Conservation (phyloP, 176 grass and related monocot species). For the Miscanthus lutarioriparius region DNA sequence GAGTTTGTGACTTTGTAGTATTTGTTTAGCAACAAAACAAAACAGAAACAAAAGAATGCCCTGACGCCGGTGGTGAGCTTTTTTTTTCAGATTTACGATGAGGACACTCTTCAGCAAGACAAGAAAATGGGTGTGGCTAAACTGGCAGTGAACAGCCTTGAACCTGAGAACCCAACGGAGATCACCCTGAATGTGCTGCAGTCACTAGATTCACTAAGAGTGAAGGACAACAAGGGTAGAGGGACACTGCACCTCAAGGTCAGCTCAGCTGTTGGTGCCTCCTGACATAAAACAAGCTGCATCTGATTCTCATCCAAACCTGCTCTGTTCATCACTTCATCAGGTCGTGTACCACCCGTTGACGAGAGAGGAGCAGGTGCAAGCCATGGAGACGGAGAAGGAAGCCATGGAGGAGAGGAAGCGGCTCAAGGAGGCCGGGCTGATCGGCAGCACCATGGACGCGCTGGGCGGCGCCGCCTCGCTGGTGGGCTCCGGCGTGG, state of each 20-base stretch:
- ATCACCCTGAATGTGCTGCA: constrained; percentile 42
- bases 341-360: constrained; percentile 26
- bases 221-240: constrained; percentile 61
- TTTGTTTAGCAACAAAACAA: not conserved
- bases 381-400: constrained; percentile 3
- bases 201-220: constrained; percentile 60
- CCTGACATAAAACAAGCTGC: not conserved
- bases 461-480: not conserved
- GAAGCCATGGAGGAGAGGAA: constrained; percentile 23
- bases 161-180: constrained; percentile 44
- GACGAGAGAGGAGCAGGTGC: constrained; percentile 10
- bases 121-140: constrained; percentile 48
- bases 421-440: constrained; percentile 12
- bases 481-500: not conserved
- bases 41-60: not conserved
- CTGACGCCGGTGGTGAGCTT: not conserved
- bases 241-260: constrained; percentile 53
- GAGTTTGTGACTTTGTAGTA: not conserved
- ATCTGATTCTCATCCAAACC: not conserved
- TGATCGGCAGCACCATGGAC: constrained; percentile 16
- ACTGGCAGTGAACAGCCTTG: constrained; percentile 42
- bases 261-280: not conserved
- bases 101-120: constrained; percentile 53
- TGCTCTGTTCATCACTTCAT: not conserved
- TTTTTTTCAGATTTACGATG: constrained; percentile 56